Percentiles rank a stretch among this genome's conserved stretches.
These are phyloP conservation scores for Spiraea crenata DNA, from an alignment of 331 rosid species.

Conservation along the genomic window DNA sequence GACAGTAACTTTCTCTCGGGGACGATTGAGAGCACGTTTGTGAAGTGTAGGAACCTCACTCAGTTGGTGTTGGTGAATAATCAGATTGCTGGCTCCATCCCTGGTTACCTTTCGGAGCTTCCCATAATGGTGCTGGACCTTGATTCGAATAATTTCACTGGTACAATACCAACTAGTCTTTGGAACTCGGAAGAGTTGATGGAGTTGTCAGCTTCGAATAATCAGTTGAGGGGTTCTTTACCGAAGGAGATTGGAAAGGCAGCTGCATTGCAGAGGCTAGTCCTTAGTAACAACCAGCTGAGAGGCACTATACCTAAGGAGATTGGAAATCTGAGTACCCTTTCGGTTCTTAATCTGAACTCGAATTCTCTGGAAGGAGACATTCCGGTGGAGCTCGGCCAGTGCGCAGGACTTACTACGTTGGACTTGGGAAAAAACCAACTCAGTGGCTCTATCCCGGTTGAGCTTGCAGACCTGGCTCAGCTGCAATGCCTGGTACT, in stretches of 20 bases:
- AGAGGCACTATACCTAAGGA: conserved; percentile 72
- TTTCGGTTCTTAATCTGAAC: conserved; percentile 73
- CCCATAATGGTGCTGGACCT: conserved; percentile 76
- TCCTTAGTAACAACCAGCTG: conserved; percentile 63
- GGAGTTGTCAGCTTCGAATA: conserved; percentile 93
- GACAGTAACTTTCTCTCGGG: conserved; percentile 66
- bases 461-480: conserved; percentile 49
- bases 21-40: conserved; percentile 55
- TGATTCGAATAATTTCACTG: conserved; percentile 83
- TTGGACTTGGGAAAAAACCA: conserved; percentile 82
- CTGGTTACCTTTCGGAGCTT: conserved; percentile 72
- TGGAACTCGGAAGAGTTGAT: conserved; percentile 59
- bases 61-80: conserved; percentile 67
- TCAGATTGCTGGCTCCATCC: conserved; percentile 65
- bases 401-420: conserved; percentile 66
- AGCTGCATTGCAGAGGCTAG: conserved; percentile 60
- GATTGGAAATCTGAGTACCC: conserved; percentile 59
- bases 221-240: conserved; percentile 64
- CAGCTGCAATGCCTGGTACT: conserved; percentile 84
- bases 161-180: conserved; percentile 53
- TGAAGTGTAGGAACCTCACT: conserved; percentile 62
- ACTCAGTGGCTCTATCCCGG: conserved; percentile 70
- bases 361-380: conserved; percentile 74
- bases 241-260: conserved; percentile 71
- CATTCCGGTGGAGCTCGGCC: conserved; percentile 66